Evolutionary conservation across 768 basidiomycete genomes (phyloP), one percentile per base, ranked within the genome.

Genomic region (Hypsizygus marmoreus): DNA sequence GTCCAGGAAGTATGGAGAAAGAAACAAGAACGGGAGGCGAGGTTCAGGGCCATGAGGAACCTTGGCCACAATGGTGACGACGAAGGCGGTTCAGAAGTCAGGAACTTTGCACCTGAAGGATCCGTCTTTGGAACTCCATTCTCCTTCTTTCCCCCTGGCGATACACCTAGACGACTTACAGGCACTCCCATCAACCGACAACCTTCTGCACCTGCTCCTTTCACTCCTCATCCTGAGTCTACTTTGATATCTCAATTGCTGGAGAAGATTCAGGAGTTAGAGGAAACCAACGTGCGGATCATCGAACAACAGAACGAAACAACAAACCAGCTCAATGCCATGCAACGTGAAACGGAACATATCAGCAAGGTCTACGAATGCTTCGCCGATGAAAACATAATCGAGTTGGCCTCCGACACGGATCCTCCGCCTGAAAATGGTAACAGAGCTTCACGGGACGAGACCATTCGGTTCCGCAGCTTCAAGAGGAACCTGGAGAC

Each of bases 261-360:
- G 32, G 59, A 68, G 12, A 92, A 92, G 67, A 86, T 92, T 40
- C 72, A 76, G 36, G 89, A 92, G 60, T 73, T 92, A 1, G 88
- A 92, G 57, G 76, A 82, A 29, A 79, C 86, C 2, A 92, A 92
- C 53, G 51, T 68, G 6, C 76, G 79, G 44, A 89, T 92, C 31
- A 69, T 80, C 16, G 68, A 74, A 45, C 81, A 86, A 50, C 89
- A 91, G 59, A 64, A 62, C 1, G 75, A 79, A 54, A 89, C 88
- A 0, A 65, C 75, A 4, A 69, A 69, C 29, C 81, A 83, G 47
- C 69, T 91, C 20, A 76, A 77, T n/a, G 76, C 77, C 4, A 86
- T 88, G 8, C 86, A 88, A 53, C 74, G 78, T 47, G 87, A 91
- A 54, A 83, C 84, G 2, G 78, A 86, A 36, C 78, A 76, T 43